Conservation (phyloP, 2,329 filamentous ascomycete genomes). For the Fusarium ramigenum region DNA sequence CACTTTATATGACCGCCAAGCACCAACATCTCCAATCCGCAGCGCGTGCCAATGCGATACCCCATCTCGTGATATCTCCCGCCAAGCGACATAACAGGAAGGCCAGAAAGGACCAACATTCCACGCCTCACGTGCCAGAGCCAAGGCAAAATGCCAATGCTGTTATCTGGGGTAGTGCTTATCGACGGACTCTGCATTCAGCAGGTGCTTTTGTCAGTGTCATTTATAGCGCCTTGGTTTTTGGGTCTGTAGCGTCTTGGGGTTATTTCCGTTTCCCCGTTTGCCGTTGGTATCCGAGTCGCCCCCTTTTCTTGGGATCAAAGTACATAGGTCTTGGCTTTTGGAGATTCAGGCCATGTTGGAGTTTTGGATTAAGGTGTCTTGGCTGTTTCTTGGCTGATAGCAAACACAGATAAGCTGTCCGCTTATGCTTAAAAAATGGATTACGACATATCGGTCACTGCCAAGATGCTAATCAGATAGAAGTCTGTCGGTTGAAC, state of each 20-base stretch:
- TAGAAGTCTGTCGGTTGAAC: not conserved
- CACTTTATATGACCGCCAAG: slow-evolving; percentile 33
- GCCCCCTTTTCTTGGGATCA: not conserved
- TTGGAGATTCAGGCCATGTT: not conserved
- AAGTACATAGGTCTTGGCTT: not conserved
- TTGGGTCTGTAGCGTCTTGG: not conserved
- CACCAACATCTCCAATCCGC: slow-evolving; percentile 7
- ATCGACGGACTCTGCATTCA: not conserved
- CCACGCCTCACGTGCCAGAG: not conserved
- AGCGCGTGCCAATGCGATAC: slow-evolving; percentile 15
- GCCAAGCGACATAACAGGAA: slow-evolving; percentile 33
- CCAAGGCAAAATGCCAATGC: not conserved
- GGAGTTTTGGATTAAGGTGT: not conserved
- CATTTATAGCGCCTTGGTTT: not conserved
- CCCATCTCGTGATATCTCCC: slow-evolving; percentile 21
- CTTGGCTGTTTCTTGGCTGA: not conserved
- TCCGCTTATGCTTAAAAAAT: not conserved
- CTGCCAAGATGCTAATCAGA: not conserved
- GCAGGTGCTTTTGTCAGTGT: not conserved
- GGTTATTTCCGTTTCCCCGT: not conserved
- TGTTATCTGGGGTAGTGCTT: slow-evolving; percentile 8
- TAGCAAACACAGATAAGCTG: not conserved
- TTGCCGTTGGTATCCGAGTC: not conserved
- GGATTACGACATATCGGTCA: not conserved
- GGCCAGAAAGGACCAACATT: slow-evolving; percentile 1